These are phyloP conservation scores for Cadophora sp. DNA, from an alignment of 2,329 filamentous ascomycete species.

Conservation along the genomic window DNA sequence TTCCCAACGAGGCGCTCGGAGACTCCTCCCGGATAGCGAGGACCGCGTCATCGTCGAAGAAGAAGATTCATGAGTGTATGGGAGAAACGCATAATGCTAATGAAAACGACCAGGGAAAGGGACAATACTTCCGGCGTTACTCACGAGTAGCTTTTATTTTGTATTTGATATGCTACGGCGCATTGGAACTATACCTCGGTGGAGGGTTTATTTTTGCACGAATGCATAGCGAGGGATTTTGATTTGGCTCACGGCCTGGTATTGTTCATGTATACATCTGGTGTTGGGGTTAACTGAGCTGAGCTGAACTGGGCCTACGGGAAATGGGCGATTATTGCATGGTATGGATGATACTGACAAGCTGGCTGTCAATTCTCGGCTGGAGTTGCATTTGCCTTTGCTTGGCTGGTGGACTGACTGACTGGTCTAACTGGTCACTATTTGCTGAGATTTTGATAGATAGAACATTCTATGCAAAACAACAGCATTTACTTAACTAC, in stretches of 20 bases:
- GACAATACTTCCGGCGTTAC: constrained; percentile 11
- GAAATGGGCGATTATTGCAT: constrained; percentile 9
- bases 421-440: neutral
- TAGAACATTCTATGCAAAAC: neutral
- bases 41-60: constrained; percentile 30
- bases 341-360: constrained; percentile 3
- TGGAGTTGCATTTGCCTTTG: neutral
- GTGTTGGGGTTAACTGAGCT: constrained; percentile 20
- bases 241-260: constrained; percentile 10
- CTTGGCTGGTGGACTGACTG: neutral
- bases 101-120: constrained; percentile 7
- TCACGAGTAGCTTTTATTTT: constrained; percentile 18
- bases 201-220: constrained; percentile 13
- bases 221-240: constrained; percentile 34
- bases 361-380: neutral
- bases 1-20: constrained; percentile 79
- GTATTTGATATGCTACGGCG: constrained; percentile 14
- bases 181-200: constrained; percentile 2
- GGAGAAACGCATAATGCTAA: constrained; percentile 6
- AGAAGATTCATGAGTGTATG: constrained; percentile 28
- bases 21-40: constrained; percentile 52
- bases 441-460: constrained; percentile 2
- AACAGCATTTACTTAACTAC: neutral
- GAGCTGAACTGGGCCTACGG: constrained; percentile 10
- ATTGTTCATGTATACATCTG: constrained; percentile 26